Evolutionary conservation across 2,329 filamentous ascomycete genomes (phyloP).

Genomic region (Ophiostoma populinum): DNA sequence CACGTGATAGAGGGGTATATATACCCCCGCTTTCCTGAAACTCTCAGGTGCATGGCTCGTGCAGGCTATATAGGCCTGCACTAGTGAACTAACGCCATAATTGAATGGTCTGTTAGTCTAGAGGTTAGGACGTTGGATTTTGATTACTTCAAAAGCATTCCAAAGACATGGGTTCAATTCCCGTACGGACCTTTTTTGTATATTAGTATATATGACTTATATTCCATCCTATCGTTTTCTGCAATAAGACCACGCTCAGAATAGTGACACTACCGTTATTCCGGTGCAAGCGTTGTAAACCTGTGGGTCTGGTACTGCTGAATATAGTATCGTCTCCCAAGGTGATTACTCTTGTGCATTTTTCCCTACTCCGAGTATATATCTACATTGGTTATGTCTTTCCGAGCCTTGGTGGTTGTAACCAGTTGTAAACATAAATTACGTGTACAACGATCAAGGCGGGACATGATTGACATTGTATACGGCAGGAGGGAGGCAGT

Average conservation of each 20-base stretch:
- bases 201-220: background rate
- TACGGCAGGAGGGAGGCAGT: background rate
- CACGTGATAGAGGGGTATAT: no score
- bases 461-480: background rate
- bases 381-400: no score
- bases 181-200: conserved; percentile 5
- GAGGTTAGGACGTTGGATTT: conserved; percentile 9
- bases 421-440: no score
- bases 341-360: no score
- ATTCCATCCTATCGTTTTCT: background rate
- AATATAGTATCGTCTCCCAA: no score
- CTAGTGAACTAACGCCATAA: background rate
- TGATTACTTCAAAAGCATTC: conserved; percentile 2
- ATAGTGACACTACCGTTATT: no score
- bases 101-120: conserved; percentile 8
- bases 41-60: no score
- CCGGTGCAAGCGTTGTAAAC: no score
- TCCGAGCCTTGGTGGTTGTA: no score
- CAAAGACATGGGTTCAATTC: conserved; percentile 7
- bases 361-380: no score
- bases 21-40: background rate
- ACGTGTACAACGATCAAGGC: background rate
- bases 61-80: background rate
- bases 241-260: no score
- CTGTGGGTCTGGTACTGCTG: no score